Base-by-base conservation (phyloP, 257 asterid species). In the Jasminum sambac region DNA sequence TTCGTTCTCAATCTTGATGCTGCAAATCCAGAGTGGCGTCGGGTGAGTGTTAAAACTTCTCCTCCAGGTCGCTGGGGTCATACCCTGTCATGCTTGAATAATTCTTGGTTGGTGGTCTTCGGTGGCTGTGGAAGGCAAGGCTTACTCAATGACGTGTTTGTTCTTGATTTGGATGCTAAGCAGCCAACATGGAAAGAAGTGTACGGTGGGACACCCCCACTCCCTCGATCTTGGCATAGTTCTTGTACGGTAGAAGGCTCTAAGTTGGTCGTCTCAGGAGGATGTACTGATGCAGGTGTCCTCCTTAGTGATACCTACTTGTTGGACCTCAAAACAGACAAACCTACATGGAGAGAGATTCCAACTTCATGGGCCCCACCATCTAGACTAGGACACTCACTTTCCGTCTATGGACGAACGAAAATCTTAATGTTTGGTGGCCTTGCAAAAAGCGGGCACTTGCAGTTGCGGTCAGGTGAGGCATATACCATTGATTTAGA, bases 61-160 rank as follows among this genome's bases (percentile, higher is more conserved):
- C 97, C 96, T 23, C 97, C 96, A 3, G 97, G 97, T 42, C 88
- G 96, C 2, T 91, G 97, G 97, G 97, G 97, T 48, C 97, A 91
- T 67, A 91, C 95, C 14, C 86, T 91, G 24, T 91, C 97, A 0
- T 87, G 93, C 74, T 83, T 91, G 36, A 89, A 86, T 5, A 87
- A 89, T 63, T 91, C 97, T 48, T 89, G 88, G 95, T 70, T 91
- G 77, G 95, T 89, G 61, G 88, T 89, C 16, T 91, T 91, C 52
- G 97, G 97, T 64, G 97, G 96, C 23, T 91, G 93, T 66, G 96
- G 97, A 44, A 83, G 91, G 71, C 81, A 87, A 67, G 97, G 97
- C 25, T 76, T 91, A 78, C 88, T 91, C 19, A 91, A 91, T 69
- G 97, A 91, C 60, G 96, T 91, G 2, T 89, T 87, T 74, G 88